A percentile compares a stretch with the other conserved stretches of the same genome.
These are phyloP conservation scores for Solanum gandarillasii DNA, from an alignment of 257 asterid species.

Conservation along the genomic window DNA sequence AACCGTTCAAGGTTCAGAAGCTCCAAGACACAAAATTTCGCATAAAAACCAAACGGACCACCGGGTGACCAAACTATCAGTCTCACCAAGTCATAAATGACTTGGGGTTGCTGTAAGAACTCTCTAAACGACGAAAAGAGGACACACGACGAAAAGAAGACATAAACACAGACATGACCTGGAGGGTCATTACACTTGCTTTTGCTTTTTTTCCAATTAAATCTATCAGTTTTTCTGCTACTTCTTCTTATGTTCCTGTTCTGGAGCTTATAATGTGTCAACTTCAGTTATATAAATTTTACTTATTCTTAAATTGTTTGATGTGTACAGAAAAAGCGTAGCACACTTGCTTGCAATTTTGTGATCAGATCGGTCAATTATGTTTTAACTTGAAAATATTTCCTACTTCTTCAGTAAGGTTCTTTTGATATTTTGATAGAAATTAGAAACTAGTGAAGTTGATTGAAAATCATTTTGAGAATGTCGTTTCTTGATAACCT, in stretches of 20 bases:
- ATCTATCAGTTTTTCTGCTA: background rate
- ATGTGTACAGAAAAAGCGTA: background rate
- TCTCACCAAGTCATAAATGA: too few species aligned
- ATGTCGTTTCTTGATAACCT: background rate
- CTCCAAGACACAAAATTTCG: too few species aligned
- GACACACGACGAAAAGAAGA: too few species aligned
- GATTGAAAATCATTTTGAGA: background rate
- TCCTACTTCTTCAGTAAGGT: background rate
- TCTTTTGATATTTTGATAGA: background rate
- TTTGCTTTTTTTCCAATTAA: background rate
- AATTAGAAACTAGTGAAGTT: background rate
- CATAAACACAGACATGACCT: too few species aligned
- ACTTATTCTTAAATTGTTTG: background rate
- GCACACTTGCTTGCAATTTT: background rate
- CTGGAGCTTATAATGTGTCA: background rate
- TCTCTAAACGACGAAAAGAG: too few species aligned
- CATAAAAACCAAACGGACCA: too few species aligned
- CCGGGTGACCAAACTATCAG: too few species aligned
- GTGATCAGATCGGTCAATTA: background rate
- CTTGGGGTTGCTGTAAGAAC: too few species aligned
- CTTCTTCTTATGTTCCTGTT: background rate
- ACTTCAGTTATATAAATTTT: background rate
- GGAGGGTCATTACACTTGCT: too few species aligned
- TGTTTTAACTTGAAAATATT: background rate
- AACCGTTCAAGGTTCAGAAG: too few species aligned